Conservation (phyloP, 805 yeast species). For the Yarrowia sp. region DNA sequence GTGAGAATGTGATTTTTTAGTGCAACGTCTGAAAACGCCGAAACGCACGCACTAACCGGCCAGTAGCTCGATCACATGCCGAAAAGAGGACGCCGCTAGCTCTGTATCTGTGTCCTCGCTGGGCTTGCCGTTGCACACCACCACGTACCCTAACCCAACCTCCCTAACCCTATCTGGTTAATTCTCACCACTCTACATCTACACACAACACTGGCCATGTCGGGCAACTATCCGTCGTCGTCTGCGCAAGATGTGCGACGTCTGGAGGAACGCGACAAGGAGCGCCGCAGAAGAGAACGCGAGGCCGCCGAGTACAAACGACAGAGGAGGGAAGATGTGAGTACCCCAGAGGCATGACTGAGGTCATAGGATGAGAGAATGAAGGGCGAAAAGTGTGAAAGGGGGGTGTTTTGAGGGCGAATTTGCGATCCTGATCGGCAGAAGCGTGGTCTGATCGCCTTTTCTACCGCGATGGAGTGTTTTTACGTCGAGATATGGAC, state of each 20-base stretch:
- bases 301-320: slow-evolving; percentile 46
- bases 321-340: slow-evolving; percentile 40
- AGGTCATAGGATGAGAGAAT: not conserved
- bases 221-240: slow-evolving; percentile 39
- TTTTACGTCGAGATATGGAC: not conserved
- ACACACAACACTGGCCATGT: slow-evolving; percentile 38
- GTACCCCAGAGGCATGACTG: slow-evolving; percentile 1
- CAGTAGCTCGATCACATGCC: not conserved
- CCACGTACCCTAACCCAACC: slow-evolving; percentile 28
- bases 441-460: too few species aligned
- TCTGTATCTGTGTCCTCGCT: too few species aligned
- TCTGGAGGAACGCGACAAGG: slow-evolving; percentile 44
- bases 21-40: not conserved
- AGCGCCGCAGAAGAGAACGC: slow-evolving; percentile 46
- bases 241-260: slow-evolving; percentile 39
- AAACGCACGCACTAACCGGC: not conserved
- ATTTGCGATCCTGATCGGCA: too few species aligned
- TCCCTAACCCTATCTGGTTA: slow-evolving; percentile 31
- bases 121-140: too few species aligned
- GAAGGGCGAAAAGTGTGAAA: not conserved
- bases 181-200: slow-evolving; percentile 29
- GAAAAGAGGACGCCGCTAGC: too few species aligned
- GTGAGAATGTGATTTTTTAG: not conserved
- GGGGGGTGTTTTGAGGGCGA: too few species aligned
- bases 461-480: not conserved